Conservation (phyloP, 2,329 filamentous ascomycete species). For the Alternaria gaisen region DNA sequence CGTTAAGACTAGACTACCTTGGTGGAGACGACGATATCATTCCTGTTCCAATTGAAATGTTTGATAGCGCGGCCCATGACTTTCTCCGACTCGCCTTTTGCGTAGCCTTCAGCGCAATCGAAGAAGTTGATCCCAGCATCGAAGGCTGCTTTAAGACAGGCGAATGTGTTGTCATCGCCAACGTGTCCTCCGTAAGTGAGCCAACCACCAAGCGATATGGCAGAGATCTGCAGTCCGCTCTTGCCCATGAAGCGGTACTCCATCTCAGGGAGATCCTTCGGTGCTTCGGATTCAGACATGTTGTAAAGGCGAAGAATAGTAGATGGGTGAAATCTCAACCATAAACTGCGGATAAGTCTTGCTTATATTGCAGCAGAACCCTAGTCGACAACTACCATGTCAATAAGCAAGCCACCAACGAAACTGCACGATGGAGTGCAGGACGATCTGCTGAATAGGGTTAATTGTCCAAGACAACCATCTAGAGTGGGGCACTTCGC, state of each 20-base stretch:
- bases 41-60: constrained; percentile 66
- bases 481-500: constrained; percentile 5
- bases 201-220: constrained; percentile 70
- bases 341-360: background rate
- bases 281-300: constrained; percentile 20
- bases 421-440: background rate
- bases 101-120: constrained; percentile 66
- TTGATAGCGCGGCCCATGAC: constrained; percentile 66
- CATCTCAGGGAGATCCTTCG: constrained; percentile 61
- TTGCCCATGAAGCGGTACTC: constrained; percentile 76
- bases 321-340: background rate
- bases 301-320: background rate
- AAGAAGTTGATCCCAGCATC: constrained; percentile 68
- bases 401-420: constrained; percentile 4
- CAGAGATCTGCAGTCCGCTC: constrained; percentile 77
- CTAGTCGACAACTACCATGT: background rate
- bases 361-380: background rate
- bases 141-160: constrained; percentile 64
- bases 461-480: constrained; percentile 1
- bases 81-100: constrained; percentile 62
- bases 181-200: constrained; percentile 80
- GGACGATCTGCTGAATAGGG: background rate
- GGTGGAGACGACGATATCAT: constrained; percentile 66
- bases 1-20: constrained; percentile 53
- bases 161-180: constrained; percentile 68